Percentiles rank a stretch among this genome's conserved stretches.
Conservation (phyloP, 345 rosid species). For the Leavenworthia alabamica region DNA sequence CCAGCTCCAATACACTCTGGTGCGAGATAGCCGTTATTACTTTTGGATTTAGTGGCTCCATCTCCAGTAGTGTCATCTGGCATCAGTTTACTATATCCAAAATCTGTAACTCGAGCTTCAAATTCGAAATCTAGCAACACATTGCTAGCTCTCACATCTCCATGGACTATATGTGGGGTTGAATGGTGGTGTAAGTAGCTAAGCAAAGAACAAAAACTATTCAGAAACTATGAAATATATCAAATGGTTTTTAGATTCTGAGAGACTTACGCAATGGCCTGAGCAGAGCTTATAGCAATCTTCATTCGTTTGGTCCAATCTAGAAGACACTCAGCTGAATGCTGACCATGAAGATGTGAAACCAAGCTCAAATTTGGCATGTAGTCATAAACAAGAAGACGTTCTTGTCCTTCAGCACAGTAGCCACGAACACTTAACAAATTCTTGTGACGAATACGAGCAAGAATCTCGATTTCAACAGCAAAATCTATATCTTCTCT, state of each 20-base stretch:
- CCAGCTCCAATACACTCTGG: conserved; percentile 89
- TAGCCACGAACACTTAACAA: conserved; percentile 85
- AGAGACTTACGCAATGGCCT: conserved; percentile 74
- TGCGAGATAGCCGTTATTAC: conserved; percentile 66
- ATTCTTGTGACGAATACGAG: conserved; percentile 88
- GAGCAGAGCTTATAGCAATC: conserved; percentile 80
- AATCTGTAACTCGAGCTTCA: conserved; percentile 76
- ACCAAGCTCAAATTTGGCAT: conserved; percentile 89
- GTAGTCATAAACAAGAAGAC: conserved; percentile 85
- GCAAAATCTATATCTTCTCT: conserved; percentile 85
- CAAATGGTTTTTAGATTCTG: background rate
- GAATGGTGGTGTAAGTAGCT: conserved; percentile 94
- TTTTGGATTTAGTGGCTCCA: conserved; percentile 64
- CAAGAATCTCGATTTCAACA: conserved; percentile 91
- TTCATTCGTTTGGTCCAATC: conserved; percentile 74
- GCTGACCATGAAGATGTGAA: conserved; percentile 95
- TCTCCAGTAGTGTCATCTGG: conserved; percentile 82
- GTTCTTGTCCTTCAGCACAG: conserved; percentile 98
- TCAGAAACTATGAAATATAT: background rate
- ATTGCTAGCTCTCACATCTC: conserved; percentile 57
- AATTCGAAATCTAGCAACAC: conserved; percentile 61
- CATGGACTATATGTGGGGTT: conserved; percentile 59
- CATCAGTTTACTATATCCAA: conserved; percentile 79
- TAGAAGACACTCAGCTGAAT: conserved; percentile 74
- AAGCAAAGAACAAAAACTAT: background rate